phyloP scores from a whole-genome alignment of 257 asterid species.

The Solanum corneliomulleri region DNA sequence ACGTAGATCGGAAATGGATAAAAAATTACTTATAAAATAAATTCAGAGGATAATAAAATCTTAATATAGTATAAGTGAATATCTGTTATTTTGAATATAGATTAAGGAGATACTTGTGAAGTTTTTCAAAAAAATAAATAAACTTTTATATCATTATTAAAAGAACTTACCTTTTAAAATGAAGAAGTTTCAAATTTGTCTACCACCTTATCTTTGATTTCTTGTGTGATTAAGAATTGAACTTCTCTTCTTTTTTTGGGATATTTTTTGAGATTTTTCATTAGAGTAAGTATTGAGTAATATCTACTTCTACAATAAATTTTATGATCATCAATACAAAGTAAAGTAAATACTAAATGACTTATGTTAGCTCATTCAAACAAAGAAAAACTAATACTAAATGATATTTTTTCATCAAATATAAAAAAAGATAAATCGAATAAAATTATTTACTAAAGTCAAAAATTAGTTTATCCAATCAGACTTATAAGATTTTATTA shows the following conservation, averaged over 20 bases:
- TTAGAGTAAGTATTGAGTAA: neutral
- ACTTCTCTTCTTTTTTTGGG: neutral
- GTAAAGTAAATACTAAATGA: neutral
- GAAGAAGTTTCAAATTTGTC: neutral
- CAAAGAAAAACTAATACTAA: neutral
- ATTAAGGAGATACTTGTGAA: no score
- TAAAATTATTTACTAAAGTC: no score
- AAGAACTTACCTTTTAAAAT: neutral
- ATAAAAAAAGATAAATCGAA: no score
- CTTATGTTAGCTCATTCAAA: neutral
- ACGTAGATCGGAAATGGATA: no score
- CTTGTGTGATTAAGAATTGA: neutral
- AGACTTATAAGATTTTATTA: no score
- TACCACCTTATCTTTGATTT: neutral
- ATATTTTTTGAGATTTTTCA: neutral
- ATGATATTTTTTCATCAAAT: neutral
- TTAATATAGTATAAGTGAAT: no score
- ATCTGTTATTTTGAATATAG: no score
- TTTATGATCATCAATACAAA: neutral
- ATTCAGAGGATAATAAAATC: rapidly evolving
- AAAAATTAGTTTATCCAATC: neutral
- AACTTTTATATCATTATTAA: no score
- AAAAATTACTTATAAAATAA: no score
- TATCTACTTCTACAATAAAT: neutral
- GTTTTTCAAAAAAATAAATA: no score